A percentile compares a stretch with the other conserved stretches of the same genome.
Conservation (phyloP, 2,329 filamentous ascomycete genomes). For the Verticillium nubilum region DNA sequence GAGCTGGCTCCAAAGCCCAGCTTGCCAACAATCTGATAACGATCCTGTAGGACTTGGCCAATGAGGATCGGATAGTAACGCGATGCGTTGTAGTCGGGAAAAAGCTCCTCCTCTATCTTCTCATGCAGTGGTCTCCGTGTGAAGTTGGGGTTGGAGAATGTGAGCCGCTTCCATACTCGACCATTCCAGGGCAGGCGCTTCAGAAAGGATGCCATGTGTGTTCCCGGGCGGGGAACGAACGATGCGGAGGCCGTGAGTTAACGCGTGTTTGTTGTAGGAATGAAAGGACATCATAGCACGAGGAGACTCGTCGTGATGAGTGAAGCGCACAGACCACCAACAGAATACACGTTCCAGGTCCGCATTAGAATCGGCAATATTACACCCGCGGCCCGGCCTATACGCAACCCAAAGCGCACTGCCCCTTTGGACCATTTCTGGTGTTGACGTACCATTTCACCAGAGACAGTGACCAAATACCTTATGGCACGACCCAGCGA, state of each 20-base stretch:
- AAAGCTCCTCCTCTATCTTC: slow-evolving; percentile 14
- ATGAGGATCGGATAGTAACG: slow-evolving; percentile 18
- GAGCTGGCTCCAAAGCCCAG: slow-evolving; percentile 34
- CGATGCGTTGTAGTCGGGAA: slow-evolving; percentile 14
- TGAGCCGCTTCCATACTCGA: slow-evolving; percentile 7
- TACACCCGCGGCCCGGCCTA: too few relatives aligned
- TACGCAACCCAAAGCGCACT: too few relatives aligned
- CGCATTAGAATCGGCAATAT: too few relatives aligned
- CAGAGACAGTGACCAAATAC: too few relatives aligned
- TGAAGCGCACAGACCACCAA: too few relatives aligned
- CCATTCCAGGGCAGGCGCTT: slow-evolving; percentile 6
- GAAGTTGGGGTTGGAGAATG: slow-evolving; percentile 13
- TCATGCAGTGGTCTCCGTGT: neutral
- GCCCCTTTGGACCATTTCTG: too few relatives aligned
- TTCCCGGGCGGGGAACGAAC: neutral
- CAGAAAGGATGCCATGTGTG: slow-evolving; percentile 2
- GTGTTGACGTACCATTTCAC: too few relatives aligned
- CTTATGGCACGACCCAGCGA: too few relatives aligned
- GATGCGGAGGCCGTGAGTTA: neutral
- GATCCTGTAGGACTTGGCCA: slow-evolving; percentile 15
- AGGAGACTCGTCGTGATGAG: too few relatives aligned
- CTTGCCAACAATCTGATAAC: slow-evolving; percentile 33
- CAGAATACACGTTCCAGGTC: too few relatives aligned
- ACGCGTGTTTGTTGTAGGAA: neutral
- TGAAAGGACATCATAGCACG: too few relatives aligned